Evolutionary conservation across 768 basidiomycete genomes (phyloP).

Genomic region (Mycena floridula): DNA sequence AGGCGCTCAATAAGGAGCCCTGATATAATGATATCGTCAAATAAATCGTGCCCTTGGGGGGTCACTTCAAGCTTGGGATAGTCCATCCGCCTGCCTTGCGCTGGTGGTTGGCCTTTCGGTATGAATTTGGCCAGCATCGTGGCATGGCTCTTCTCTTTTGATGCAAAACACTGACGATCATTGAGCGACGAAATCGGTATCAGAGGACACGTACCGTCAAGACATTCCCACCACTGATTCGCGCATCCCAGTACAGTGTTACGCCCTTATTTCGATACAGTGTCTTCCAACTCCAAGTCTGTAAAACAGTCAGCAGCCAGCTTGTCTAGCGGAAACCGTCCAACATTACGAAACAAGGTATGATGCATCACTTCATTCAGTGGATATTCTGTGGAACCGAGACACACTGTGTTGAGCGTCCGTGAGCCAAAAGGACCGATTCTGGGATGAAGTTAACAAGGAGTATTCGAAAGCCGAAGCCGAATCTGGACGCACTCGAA

Average conservation of each 20-base stretch:
- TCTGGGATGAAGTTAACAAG: conserved; percentile 9
- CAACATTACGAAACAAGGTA: conserved; percentile 28
- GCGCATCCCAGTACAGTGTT: conserved; percentile 29
- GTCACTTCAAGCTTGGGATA: conserved; percentile 30
- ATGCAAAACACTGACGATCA: conserved; percentile 29
- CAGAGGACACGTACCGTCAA: conserved; percentile 18
- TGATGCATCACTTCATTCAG: conserved; percentile 28
- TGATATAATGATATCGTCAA: conserved; percentile 38
- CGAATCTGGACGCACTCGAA: conserved; percentile 32
- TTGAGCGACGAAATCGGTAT: conserved; percentile 1
- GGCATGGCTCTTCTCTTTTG: conserved; percentile 24
- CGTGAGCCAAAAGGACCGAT: conserved; percentile 21
- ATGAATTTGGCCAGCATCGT: conserved; percentile 32
- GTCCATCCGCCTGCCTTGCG: conserved; percentile 25
- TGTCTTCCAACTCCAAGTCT: conserved; percentile 31
- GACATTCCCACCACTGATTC: conserved; percentile 21
- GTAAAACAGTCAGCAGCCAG: conserved; percentile 3
- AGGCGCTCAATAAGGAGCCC: conserved; percentile 31
- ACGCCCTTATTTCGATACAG: conserved; percentile 19
- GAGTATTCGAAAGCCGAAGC: too few relatives aligned
- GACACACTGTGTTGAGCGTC: conserved; percentile 25
- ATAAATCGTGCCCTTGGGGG: conserved; percentile 30
- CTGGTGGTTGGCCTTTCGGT: conserved; percentile 24
- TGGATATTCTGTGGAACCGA: conserved; percentile 31
- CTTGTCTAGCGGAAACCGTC: conserved; percentile 5